Percentiles rank a stretch among this genome's conserved stretches.
These are phyloP conservation scores for Pythium chondricola DNA, from an alignment of 352 stramenopile species.

Conservation along the genomic window DNA sequence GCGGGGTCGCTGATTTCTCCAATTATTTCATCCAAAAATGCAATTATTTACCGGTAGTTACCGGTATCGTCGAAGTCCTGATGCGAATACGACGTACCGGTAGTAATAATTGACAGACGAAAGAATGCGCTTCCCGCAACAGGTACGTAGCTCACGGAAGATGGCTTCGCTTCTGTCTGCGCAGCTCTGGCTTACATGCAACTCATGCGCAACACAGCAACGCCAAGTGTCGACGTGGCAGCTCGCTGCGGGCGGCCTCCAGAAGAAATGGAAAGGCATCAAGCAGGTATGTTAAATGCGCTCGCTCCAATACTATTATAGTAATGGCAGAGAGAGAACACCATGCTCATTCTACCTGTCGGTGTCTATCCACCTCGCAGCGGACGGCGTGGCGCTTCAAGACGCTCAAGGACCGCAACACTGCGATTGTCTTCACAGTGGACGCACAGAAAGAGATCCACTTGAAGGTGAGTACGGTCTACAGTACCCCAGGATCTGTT, in stretches of 20 bases:
- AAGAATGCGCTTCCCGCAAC: slow-evolving; percentile 1
- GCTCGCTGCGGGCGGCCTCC: slow-evolving; percentile 61
- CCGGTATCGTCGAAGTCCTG: background rate
- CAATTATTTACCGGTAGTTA: background rate
- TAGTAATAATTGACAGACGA: slow-evolving; percentile 2
- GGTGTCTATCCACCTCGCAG: too few species aligned
- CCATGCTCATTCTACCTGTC: too few species aligned
- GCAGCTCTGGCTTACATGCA: background rate
- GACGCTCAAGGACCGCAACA: slow-evolving; percentile 68
- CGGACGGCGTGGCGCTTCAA: slow-evolving; percentile 77
- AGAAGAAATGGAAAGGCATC: slow-evolving; percentile 76
- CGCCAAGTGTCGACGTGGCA: slow-evolving; percentile 63
- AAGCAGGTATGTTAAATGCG: too few species aligned
- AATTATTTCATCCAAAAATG: too few species aligned
- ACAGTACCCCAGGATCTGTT: too few species aligned
- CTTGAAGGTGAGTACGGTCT: too few species aligned
- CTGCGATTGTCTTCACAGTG: slow-evolving; percentile 65
- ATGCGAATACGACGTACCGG: background rate
- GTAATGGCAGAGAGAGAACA: too few species aligned
- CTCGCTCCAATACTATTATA: too few species aligned
- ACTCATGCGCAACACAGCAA: slow-evolving; percentile 7
- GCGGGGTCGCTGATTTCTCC: too few species aligned
- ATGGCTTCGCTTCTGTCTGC: background rate
- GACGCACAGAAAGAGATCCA: slow-evolving; percentile 65
- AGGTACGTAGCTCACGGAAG: slow-evolving; percentile 1